A percentile compares a stretch with the other conserved stretches of the same genome.
Evolutionary conservation across 192 early-diverging fungal genomes (phyloP).

Genomic region (Mortierella alpina): DNA sequence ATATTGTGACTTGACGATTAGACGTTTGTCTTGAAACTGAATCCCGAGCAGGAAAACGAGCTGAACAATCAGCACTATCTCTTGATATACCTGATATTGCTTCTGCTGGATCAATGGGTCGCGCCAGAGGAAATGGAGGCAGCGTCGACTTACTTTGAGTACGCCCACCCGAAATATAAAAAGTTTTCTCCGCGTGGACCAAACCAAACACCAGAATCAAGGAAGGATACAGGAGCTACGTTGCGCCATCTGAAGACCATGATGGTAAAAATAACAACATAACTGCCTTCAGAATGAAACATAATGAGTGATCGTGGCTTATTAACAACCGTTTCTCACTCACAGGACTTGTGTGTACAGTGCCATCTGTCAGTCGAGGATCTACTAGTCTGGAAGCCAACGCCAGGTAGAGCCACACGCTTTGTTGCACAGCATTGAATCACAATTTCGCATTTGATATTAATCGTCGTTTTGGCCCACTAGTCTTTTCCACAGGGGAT

Average conservation of each 20-base stretch:
- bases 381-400: constrained; percentile 38
- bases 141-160: constrained; percentile 30
- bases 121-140: constrained; percentile 37
- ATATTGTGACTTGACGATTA: neutral
- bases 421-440: no score
- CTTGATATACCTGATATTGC: constrained; percentile 28
- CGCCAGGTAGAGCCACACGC: constrained; percentile 10
- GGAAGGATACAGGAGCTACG: constrained; percentile 8
- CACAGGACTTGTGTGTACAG: constrained; percentile 21
- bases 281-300: neutral
- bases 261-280: constrained; percentile 18
- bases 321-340: no score
- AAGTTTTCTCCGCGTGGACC: constrained; percentile 39
- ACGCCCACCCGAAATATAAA: constrained; percentile 37
- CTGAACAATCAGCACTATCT: constrained; percentile 51
- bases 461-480: neutral
- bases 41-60: constrained; percentile 29
- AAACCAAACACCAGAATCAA: constrained; percentile 5
- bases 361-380: constrained; percentile 43
- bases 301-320: neutral
- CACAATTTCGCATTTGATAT: neutral
- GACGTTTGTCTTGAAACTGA: constrained; percentile 22
- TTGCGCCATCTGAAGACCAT: constrained; percentile 24
- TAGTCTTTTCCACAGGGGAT: constrained; percentile 40
- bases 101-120: constrained; percentile 42